Base-by-base conservation (phyloP, 129 eudicot species). In the Centrapalus pauciflorus region DNA sequence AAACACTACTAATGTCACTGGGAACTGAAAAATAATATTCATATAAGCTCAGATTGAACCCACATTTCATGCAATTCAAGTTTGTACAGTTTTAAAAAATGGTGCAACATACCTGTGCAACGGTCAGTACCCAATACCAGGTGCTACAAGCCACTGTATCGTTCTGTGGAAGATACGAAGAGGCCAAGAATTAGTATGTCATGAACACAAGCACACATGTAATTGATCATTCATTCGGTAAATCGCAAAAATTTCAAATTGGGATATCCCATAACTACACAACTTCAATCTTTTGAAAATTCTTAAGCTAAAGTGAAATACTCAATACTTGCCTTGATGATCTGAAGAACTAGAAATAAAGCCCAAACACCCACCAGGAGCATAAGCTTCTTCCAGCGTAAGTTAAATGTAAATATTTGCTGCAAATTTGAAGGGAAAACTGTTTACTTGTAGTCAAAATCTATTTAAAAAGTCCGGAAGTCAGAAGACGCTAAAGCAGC, bases 41-140 rank as follows among this genome's bases (percentile, higher is more conserved):
- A 32, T 1, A 71, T 70, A 51, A 16, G 12, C 6, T 20, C 43
- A 20, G 1, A 57, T 13, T 2, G 20, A 51, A 13, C 7, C 7
- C 30, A 2, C 23, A 65, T 43, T n/a, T 56, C 16, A 7, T 24
- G 45, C 61, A 45, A 57, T 16, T 13, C 0, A 27, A 23, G 76
- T 41, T 45, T 41, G 26, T 66, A 45, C 23, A 0, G 71, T 51
- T 16, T 38, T 34, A 35, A 25, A 67, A 29, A 16, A 32, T 50
- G 60, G 16, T 29, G 51, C 38, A 32, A 45, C 35, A 20, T 84
- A 94, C 99, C 99, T 94, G 99, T 23, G 84, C 55, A 25, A 86
- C 62, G 40, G 68, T 86, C 55, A 94, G 96, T 72, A 76, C 79
- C 99, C 99, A 94, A 72, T 86, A 94, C 83, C 78, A 84, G 61